Conservation (phyloP, 2,329 filamentous ascomycete species). For the Colletotrichum sidae region DNA sequence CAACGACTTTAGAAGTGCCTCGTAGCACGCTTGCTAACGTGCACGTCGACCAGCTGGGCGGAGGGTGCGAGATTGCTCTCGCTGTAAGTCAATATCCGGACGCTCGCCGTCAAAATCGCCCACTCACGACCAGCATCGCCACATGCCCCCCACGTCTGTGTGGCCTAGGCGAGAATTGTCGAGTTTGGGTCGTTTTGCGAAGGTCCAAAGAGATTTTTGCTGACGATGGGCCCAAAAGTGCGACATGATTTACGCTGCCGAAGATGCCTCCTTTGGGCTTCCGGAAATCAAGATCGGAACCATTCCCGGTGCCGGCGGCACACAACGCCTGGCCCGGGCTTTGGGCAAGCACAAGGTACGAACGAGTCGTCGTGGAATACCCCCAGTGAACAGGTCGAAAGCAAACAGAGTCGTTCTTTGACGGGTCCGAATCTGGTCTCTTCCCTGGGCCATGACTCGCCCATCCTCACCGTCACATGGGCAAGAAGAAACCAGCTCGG, state of each 20-base stretch:
- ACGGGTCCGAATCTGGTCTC: too few relatives aligned
- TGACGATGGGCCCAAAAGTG: slow-evolving; percentile 43
- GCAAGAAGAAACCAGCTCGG: neutral
- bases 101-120: too few relatives aligned
- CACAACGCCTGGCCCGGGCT: slow-evolving; percentile 53
- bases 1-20: neutral
- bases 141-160: neutral
- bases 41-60: slow-evolving; percentile 51
- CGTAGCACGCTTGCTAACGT: slow-evolving; percentile 14
- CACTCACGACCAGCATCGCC: too few relatives aligned
- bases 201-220: neutral
- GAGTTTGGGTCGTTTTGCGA: neutral
- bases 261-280: slow-evolving; percentile 50
- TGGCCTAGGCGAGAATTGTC: slow-evolving; percentile 6
- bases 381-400: too few relatives aligned
- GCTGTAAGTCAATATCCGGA: slow-evolving; percentile 45
- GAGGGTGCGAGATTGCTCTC: slow-evolving; percentile 62
- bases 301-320: slow-evolving; percentile 54
- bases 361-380: too few relatives aligned
- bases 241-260: slow-evolving; percentile 52
- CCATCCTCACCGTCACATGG: neutral
- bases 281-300: slow-evolving; percentile 55
- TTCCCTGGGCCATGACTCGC: too few relatives aligned
- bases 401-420: too few relatives aligned
- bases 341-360: slow-evolving; percentile 54